phyloP scores from a whole-genome alignment of 1,139 yeast species.

The Magnusiomyces sp. region DNA sequence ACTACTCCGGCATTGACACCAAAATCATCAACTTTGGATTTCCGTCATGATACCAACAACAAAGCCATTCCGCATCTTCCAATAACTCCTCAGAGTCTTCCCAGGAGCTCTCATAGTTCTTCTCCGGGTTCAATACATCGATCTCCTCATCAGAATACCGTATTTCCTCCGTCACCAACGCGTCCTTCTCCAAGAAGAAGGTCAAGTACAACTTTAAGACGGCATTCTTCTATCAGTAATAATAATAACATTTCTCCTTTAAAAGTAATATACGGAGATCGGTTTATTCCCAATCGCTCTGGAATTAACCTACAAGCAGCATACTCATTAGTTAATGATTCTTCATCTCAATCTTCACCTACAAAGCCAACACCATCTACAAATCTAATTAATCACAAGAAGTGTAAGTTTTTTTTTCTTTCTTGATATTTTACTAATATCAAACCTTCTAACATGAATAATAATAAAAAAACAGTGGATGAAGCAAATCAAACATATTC shows the following conservation, averaged over 20 bases:
- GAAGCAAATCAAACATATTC: conserved; percentile 86
- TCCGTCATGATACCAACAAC: too few relatives aligned
- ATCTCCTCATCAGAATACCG: too few relatives aligned
- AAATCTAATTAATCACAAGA: conserved; percentile 12
- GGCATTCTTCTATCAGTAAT: too few relatives aligned
- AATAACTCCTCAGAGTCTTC: too few relatives aligned
- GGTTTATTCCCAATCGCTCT: conserved; percentile 78
- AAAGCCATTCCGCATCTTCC: too few relatives aligned
- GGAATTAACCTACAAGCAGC: conserved; percentile 89
- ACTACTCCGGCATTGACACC: too few relatives aligned
- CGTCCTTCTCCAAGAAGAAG: neutral
- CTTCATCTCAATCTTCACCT: conserved; percentile 11
- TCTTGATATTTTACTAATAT: conserved; percentile 16
- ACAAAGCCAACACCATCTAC: conserved; percentile 3
- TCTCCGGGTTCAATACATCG: too few relatives aligned
- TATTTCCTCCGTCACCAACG: neutral
- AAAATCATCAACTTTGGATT: too few relatives aligned
- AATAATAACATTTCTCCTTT: too few relatives aligned
- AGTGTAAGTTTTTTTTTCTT: conserved; percentile 13
- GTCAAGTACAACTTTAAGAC: too few relatives aligned
- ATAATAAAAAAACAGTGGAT: conserved; percentile 59
- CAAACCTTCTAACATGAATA: conserved; percentile 44
- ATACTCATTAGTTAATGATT: conserved; percentile 50
- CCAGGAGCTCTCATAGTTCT: too few relatives aligned
- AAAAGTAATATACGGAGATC: conserved; percentile 41